Conservation (phyloP, 495 filamentous ascomycete genomes). For the Penicillium lividum region DNA sequence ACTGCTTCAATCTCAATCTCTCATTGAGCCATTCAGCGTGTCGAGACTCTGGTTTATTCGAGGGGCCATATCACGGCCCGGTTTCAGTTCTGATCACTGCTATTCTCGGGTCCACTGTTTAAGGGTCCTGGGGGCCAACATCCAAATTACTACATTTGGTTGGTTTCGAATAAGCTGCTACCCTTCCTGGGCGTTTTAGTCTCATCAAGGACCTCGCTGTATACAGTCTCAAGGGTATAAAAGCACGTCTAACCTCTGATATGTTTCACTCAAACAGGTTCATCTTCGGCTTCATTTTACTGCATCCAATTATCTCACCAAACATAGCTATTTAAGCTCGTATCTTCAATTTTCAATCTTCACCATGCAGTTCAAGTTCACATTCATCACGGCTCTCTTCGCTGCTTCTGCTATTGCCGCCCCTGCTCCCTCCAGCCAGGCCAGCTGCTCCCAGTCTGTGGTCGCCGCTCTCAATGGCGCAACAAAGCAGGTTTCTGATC, state of each 20-base stretch:
- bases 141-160: not conserved
- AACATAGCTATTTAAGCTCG: too few relatives aligned
- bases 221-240: not conserved
- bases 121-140: not conserved
- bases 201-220: not conserved
- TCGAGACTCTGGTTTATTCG: not conserved
- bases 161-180: not conserved
- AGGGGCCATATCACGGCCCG: not conserved
- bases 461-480: constrained; percentile 1
- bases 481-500: constrained; percentile 4
- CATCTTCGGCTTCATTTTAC: not conserved
- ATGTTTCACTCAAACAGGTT: not conserved
- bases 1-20: not conserved
- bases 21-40: not conserved
- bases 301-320: not conserved
- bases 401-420: constrained; percentile 6
- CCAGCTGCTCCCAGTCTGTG: not conserved
- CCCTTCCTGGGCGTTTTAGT: not conserved
- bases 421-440: constrained; percentile 1
- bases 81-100: not conserved
- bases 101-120: not conserved
- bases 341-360: not conserved
- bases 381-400: constrained; percentile 8
- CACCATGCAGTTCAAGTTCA: constrained; percentile 12
- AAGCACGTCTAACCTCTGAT: not conserved